Conservation (phyloP, 345 rosid species). For the Citrus inodora region DNA sequence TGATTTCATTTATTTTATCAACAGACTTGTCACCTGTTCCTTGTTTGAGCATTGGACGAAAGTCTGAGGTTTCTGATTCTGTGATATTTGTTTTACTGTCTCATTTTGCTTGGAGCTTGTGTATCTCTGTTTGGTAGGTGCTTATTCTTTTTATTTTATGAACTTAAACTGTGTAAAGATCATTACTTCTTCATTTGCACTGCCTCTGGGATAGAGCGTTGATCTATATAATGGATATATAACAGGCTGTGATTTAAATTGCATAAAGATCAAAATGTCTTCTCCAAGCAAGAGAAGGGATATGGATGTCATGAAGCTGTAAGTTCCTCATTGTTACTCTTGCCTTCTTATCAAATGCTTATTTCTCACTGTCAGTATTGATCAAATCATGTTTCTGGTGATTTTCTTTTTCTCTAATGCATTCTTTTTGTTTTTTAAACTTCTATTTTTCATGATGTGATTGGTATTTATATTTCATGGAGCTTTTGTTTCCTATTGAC, state of each 20-base stretch:
- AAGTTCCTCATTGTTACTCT: slow-evolving; percentile 20
- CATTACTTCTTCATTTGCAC: neutral
- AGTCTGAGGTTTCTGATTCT: slow-evolving; percentile 5
- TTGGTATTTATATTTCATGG: neutral
- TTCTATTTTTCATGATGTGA: neutral
- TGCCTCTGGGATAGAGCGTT: neutral
- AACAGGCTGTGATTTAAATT: slow-evolving; percentile 7
- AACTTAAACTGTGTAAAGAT: neutral
- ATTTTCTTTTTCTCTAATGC: neutral
- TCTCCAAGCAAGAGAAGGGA: slow-evolving; percentile 65
- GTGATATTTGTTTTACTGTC: neutral
- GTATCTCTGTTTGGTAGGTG: neutral
- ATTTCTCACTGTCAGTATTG: neutral
- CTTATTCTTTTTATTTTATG: neutral
- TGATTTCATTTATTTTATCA: neutral
- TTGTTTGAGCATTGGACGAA: neutral
- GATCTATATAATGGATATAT: neutral
- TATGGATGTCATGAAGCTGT: slow-evolving; percentile 63
- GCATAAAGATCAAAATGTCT: slow-evolving; percentile 29
- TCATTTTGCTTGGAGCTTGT: neutral
- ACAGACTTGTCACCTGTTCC: neutral
- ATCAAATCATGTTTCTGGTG: slow-evolving; percentile 5
- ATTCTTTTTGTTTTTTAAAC: neutral
- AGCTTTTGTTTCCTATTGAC: slow-evolving; percentile 10
- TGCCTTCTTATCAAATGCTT: neutral